These are phyloP conservation scores for Scheffersomyces stambukii DNA, from an alignment of 1,139 yeast genomes.

Conservation along the genomic window DNA sequence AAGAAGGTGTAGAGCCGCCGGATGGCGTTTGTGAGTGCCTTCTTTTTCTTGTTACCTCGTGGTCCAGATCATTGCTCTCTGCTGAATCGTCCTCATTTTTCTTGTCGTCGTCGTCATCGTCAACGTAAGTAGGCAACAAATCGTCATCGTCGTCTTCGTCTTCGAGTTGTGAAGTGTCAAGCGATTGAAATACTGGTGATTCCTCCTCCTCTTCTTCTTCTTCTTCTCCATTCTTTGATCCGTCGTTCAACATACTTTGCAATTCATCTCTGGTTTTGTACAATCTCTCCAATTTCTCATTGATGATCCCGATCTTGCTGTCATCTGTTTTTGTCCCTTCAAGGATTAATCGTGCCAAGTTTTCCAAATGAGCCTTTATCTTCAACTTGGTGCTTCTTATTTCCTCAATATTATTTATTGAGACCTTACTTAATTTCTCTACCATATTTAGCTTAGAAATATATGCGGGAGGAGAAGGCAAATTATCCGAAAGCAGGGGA, in stretches of 20 bases:
- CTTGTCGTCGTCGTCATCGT: constrained; percentile 18
- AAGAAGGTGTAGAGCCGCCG: constrained; percentile 26
- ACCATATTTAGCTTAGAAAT: constrained; percentile 41
- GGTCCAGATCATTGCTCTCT: constrained; percentile 29
- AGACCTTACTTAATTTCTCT: constrained; percentile 38
- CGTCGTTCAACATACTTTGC: constrained; percentile 7
- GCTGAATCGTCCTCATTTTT: constrained; percentile 5
- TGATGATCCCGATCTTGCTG: constrained; percentile 35
- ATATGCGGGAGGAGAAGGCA: constrained; percentile 51
- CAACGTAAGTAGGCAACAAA: constrained; percentile 25
- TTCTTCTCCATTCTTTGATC: constrained; percentile 8
- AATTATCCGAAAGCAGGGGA: constrained; percentile 39
- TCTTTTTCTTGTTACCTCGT: constrained; percentile 17
- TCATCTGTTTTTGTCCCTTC: constrained; percentile 46
- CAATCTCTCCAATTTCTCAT: constrained; percentile 33
- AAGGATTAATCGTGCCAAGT: constrained; percentile 34
- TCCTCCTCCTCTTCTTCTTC: constrained; percentile 10
- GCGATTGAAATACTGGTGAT: constrained; percentile 8
- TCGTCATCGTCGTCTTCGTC: constrained; percentile 23
- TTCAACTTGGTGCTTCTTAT: constrained; percentile 36
- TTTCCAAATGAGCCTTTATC: constrained; percentile 39
- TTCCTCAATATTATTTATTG: constrained; percentile 32
- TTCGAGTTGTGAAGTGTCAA: constrained; percentile 5
- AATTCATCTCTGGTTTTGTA: constrained; percentile 43
- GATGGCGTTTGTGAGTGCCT: constrained; percentile 19